Conservation (phyloP, 768 basidiomycete species). For the Russula virescens region DNA sequence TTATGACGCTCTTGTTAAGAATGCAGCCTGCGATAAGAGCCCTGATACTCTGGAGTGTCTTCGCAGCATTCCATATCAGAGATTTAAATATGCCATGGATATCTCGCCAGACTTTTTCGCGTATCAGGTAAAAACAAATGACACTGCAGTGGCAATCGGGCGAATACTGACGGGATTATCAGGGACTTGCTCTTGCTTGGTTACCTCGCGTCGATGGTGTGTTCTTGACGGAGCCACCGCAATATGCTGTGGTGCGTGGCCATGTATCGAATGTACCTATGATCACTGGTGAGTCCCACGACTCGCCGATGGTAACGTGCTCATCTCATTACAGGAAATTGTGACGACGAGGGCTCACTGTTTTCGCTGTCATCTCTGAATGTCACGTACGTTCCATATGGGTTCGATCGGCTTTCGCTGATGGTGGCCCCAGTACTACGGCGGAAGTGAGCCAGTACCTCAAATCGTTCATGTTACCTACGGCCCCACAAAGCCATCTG, state of each 20-base stretch:
- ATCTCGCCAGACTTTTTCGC: conserved; percentile 17
- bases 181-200: conserved; percentile 20
- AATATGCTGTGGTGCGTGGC: conserved; percentile 21
- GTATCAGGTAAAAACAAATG: conserved; percentile 10
- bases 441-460: not conserved
- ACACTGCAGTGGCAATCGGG: not conserved
- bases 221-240: conserved; percentile 25
- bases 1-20: conserved; percentile 25
- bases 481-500: not conserved
- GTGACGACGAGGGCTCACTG: conserved; percentile 22
- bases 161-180: not conserved
- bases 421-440: conserved; percentile 5
- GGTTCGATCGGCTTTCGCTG: not conserved
- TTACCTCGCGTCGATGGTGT: conserved; percentile 25
- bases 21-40: conserved; percentile 20
- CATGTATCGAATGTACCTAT: conserved; percentile 25
- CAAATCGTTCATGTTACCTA: conserved; percentile 14
- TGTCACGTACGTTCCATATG: conserved; percentile 7
- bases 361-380: conserved; percentile 19
- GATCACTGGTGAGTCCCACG: conserved; percentile 9
- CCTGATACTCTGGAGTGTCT: conserved; percentile 26
- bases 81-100: conserved; percentile 19
- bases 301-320: not conserved
- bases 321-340: conserved; percentile 11
- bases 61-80: conserved; percentile 9